Conservation (phyloP, 2,329 filamentous ascomycete species). For the Stemphylium beticola region DNA sequence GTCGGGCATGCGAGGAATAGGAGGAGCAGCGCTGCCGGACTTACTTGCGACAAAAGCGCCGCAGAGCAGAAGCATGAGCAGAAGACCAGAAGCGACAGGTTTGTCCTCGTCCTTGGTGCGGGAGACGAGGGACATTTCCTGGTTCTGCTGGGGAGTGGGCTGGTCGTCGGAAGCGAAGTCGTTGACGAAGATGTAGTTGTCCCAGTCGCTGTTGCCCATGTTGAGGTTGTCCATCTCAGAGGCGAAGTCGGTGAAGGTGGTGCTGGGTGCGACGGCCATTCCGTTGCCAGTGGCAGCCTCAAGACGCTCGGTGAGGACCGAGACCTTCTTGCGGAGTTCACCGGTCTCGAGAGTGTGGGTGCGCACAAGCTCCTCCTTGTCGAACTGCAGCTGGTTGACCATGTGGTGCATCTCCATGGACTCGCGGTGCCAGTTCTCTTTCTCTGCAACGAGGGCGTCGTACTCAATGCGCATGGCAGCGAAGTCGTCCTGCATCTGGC, state of each 20-base stretch:
- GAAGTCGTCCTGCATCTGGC: conserved; percentile 79
- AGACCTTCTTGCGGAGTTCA: conserved; percentile 90
- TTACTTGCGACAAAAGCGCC: conserved; percentile 96
- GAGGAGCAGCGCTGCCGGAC: conserved; percentile 71
- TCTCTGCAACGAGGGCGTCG: conserved; percentile 53
- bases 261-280: conserved; percentile 60
- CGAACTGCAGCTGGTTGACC: conserved; percentile 76
- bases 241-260: conserved; percentile 74
- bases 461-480: conserved; percentile 69
- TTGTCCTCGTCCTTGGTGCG: conserved; percentile 57
- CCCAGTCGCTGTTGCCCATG: conserved; percentile 80
- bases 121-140: conserved; percentile 50
- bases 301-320: conserved; percentile 75
- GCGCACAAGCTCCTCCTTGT: conserved; percentile 92
- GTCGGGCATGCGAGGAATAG: conserved; percentile 78
- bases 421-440: conserved; percentile 74
- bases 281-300: conserved; percentile 60
- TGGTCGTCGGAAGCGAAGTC: conserved; percentile 68
- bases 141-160: conserved; percentile 42
- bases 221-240: conserved; percentile 82
- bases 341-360: conserved; percentile 88
- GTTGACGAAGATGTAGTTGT: conserved; percentile 78
- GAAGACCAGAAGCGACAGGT: conserved; percentile 77
- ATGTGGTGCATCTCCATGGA: conserved; percentile 77
- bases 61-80: conserved; percentile 95